Conservation (phyloP, 768 basidiomycete species). For the Suillus alpinus region DNA sequence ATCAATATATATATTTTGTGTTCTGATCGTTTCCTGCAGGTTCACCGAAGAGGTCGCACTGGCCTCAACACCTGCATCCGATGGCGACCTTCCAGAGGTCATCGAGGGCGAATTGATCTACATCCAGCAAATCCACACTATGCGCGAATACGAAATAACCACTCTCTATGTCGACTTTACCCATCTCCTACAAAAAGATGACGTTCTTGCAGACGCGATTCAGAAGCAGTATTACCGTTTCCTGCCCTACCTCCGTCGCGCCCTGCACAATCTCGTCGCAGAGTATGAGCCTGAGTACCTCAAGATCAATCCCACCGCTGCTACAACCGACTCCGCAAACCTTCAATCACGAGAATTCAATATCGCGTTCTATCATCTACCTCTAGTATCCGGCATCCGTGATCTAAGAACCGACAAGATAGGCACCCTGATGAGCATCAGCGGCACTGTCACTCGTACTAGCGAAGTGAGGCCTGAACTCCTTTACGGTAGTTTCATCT, state of each 20-base stretch:
- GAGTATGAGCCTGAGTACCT: conserved; percentile 92
- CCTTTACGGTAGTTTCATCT: conserved; percentile 89
- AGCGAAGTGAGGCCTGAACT: conserved; percentile 97
- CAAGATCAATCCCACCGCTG: conserved; percentile 90
- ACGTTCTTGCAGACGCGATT: conserved; percentile 91
- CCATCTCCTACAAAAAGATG: conserved; percentile 86
- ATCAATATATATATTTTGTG: background rate
- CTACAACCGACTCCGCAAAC: conserved; percentile 81
- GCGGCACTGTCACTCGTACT: conserved; percentile 95
- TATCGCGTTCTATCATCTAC: conserved; percentile 93
- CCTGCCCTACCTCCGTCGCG: conserved; percentile 89
- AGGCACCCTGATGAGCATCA: conserved; percentile 91
- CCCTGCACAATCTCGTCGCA: conserved; percentile 85
- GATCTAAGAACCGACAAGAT: conserved; percentile 92
- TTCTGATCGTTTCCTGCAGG: conserved; percentile 36
- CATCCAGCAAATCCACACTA: conserved; percentile 89
- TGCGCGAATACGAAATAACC: conserved; percentile 92
- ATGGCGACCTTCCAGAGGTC: conserved; percentile 56
- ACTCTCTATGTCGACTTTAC: conserved; percentile 96
- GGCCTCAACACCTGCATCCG: conserved; percentile 76
- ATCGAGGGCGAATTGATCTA: conserved; percentile 72
- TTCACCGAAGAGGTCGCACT: conserved; percentile 82
- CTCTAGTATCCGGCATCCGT: conserved; percentile 91
- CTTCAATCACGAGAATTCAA: conserved; percentile 91
- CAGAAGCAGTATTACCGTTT: conserved; percentile 96